These are phyloP conservation scores for Pelagomonas calceolata DNA, from an alignment of 108 stramenopile genomes.

Conservation along the genomic window DNA sequence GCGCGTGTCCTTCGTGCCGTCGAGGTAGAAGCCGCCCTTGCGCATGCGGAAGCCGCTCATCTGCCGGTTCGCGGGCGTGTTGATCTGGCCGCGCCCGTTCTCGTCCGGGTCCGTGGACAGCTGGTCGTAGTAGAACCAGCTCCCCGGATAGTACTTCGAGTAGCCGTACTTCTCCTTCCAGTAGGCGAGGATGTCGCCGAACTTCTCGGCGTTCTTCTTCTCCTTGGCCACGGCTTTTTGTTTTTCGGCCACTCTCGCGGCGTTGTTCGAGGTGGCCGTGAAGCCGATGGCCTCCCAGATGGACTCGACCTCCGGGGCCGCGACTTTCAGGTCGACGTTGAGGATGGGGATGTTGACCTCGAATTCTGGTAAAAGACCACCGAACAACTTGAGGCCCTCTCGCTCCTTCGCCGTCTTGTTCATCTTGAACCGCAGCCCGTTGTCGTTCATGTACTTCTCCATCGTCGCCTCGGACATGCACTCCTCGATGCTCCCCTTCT, in stretches of 20 bases:
- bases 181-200: background rate
- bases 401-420: background rate
- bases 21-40: constrained; percentile 1
- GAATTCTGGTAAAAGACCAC: background rate
- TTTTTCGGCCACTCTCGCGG: background rate
- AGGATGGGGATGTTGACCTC: background rate
- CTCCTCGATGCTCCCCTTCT: background rate
- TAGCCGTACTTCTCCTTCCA: background rate
- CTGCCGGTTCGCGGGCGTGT: background rate
- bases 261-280: background rate
- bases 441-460: background rate
- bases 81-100: background rate
- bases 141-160: background rate
- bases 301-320: background rate
- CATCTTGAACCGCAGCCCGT: background rate
- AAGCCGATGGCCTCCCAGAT: background rate
- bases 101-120: background rate
- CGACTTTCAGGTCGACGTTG: background rate
- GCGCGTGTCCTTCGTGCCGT: background rate
- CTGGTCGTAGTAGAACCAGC: background rate
- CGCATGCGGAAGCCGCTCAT: background rate
- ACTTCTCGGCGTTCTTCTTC: background rate
- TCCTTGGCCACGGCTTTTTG: background rate
- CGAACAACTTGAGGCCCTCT: background rate
- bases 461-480: background rate